Percentiles rank a stretch among this genome's conserved stretches.
These are phyloP conservation scores for Leptodermis oblonga DNA, from an alignment of 257 asterid species.

Conservation along the genomic window DNA sequence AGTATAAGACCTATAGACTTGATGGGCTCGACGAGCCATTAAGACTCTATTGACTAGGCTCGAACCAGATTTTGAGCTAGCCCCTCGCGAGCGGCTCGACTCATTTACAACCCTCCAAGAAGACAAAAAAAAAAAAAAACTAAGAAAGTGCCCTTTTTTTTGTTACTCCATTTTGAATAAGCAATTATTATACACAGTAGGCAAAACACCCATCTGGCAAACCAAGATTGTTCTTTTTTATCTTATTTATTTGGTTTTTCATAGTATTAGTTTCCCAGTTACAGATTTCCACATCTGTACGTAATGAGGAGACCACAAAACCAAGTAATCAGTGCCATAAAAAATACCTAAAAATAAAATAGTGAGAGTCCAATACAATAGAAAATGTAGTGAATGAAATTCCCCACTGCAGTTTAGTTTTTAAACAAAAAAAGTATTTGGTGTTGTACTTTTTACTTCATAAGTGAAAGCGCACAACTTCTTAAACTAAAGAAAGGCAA, in stretches of 20 bases:
- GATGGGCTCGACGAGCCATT: no score
- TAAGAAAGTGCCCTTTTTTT: no score
- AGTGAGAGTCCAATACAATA: not conserved
- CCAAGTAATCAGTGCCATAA: not conserved
- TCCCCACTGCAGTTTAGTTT: not conserved
- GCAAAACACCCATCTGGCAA: not conserved
- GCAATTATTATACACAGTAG: not conserved
- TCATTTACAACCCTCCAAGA: no score
- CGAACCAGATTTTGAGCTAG: no score
- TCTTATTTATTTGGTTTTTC: no score
- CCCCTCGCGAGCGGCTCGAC: no score
- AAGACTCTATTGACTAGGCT: no score
- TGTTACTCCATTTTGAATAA: not conserved
- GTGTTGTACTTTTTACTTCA: not conserved
- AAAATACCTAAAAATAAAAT: not conserved
- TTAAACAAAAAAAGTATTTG: not conserved
- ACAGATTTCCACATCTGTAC: not conserved
- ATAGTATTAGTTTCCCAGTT: no score
- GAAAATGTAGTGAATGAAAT: not conserved
- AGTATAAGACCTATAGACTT: no score
- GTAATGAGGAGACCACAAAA: not conserved
- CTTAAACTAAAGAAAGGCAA: not conserved
- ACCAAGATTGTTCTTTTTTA: constrained; percentile 2
- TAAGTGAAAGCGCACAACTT: not conserved
- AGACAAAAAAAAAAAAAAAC: no score